phyloP scores from a whole-genome alignment of 345 rosid genomes.

The Euphorbia tirucalli region DNA sequence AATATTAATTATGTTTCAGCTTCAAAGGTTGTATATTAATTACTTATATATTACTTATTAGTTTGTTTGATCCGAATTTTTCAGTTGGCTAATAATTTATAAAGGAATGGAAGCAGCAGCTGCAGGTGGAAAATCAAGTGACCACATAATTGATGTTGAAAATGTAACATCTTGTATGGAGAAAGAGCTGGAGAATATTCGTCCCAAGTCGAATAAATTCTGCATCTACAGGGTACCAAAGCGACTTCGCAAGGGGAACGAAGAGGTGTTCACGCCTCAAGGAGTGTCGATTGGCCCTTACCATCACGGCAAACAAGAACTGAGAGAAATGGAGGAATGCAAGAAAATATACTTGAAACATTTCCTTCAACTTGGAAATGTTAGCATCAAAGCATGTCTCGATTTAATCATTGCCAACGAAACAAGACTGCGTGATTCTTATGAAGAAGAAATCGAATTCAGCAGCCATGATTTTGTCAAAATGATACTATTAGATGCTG shows the following conservation, averaged over 20 bases:
- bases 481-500: conserved; percentile 16
- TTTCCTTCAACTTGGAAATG: not conserved
- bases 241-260: not conserved
- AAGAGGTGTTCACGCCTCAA: conserved; percentile 13
- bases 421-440: conserved; percentile 6
- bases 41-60: too few species aligned
- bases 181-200: not conserved
- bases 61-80: too few species aligned
- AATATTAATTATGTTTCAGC: too few species aligned
- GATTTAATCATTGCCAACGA: not conserved
- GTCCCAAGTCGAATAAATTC: not conserved
- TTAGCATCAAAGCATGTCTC: not conserved
- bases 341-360: conserved; percentile 7
- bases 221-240: conserved; percentile 15
- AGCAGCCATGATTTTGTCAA: not conserved
- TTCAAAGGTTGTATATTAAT: too few species aligned
- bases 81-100: too few species aligned
- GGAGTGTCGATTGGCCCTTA: conserved; percentile 20
- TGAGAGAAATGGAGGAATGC: conserved; percentile 7
- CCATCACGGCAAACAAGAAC: conserved; percentile 15
- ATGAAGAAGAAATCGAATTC: not conserved
- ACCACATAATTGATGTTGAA: not conserved
- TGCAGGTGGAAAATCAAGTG: too few species aligned
- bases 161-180: not conserved
- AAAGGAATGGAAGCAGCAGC: too few species aligned